These are phyloP conservation scores for Chlamydomonas sphaeroides DNA, from an alignment of 139 green algal genomes.

Conservation along the genomic window DNA sequence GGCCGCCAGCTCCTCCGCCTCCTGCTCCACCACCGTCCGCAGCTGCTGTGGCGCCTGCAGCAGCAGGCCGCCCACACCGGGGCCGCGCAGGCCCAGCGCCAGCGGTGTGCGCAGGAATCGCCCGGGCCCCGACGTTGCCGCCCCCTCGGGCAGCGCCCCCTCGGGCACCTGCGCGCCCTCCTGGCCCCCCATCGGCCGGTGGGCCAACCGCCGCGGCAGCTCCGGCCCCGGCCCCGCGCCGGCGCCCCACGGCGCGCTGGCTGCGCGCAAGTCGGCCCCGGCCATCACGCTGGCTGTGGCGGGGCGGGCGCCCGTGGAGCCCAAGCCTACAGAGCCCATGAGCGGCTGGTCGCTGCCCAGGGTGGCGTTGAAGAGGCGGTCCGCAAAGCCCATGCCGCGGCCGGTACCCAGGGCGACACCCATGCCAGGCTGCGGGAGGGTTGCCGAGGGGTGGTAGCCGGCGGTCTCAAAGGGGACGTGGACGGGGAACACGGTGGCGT, in stretches of 20 bases:
- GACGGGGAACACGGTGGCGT: not conserved
- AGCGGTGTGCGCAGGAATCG: not conserved
- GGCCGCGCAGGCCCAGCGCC: not conserved
- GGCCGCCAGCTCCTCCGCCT: not conserved
- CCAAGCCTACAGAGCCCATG: not conserved
- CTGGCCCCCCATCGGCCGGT: not conserved
- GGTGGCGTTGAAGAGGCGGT: not conserved
- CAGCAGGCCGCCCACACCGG: not conserved
- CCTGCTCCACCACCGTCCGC: not conserved
- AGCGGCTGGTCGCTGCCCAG: not conserved
- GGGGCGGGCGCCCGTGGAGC: not conserved
- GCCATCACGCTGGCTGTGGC: too few relatives aligned
- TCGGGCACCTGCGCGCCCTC: not conserved
- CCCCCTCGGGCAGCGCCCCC: not conserved
- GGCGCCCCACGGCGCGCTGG: too few relatives aligned
- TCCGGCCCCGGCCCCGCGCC: too few relatives aligned
- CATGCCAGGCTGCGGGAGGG: too few relatives aligned
- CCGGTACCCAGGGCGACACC: too few relatives aligned
- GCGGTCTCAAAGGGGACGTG: too few relatives aligned
- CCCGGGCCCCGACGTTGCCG: too few relatives aligned
- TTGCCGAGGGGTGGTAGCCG: too few relatives aligned
- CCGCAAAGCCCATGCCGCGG: too few relatives aligned
- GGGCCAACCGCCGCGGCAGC: too few relatives aligned
- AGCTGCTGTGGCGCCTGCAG: not conserved
- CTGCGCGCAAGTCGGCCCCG: too few relatives aligned